These are phyloP conservation scores for Conticribra weissflogii DNA, from an alignment of 108 stramenopile genomes.

Conservation along the genomic window DNA sequence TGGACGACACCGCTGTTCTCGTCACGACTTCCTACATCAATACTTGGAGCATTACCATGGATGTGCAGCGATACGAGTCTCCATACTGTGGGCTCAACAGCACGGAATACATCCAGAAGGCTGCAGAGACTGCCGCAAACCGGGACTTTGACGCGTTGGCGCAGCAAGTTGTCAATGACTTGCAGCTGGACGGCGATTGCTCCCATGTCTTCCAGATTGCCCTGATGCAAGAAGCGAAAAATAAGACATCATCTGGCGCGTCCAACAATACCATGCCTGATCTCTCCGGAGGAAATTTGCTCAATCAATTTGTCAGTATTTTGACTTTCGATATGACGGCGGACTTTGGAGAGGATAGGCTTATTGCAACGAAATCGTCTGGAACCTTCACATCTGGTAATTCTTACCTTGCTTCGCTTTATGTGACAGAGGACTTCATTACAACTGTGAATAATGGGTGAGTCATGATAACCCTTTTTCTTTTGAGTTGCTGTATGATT, in stretches of 20 bases:
- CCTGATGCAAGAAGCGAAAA: constrained; percentile 14
- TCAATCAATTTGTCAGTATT: constrained; percentile 19
- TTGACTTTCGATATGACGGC: constrained; percentile 20
- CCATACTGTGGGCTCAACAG: constrained; percentile 36
- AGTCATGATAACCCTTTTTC: not conserved
- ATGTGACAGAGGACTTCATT: constrained; percentile 20
- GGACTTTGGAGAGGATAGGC: constrained; percentile 3
- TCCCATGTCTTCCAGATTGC: constrained; percentile 15
- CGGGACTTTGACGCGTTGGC: constrained; percentile 9
- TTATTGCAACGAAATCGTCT: constrained; percentile 8
- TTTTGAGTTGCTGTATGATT: too few species aligned
- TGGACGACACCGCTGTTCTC: constrained; percentile 12
- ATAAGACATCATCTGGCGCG: not conserved
- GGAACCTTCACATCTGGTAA: constrained; percentile 12
- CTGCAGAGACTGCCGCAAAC: constrained; percentile 16
- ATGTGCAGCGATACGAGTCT: constrained; percentile 14
- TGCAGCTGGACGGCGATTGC: constrained; percentile 29
- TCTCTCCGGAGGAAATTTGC: constrained; percentile 6
- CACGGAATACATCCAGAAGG: constrained; percentile 19
- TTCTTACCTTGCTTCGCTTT: not conserved
- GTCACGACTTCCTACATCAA: constrained; percentile 23
- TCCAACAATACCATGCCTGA: not conserved
- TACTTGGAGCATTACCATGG: constrained; percentile 14
- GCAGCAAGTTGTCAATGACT: constrained; percentile 27
- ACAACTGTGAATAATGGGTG: not conserved